phyloP scores from a whole-genome alignment of 768 basidiomycete species.

The Erythrobasidium yunnanense region DNA sequence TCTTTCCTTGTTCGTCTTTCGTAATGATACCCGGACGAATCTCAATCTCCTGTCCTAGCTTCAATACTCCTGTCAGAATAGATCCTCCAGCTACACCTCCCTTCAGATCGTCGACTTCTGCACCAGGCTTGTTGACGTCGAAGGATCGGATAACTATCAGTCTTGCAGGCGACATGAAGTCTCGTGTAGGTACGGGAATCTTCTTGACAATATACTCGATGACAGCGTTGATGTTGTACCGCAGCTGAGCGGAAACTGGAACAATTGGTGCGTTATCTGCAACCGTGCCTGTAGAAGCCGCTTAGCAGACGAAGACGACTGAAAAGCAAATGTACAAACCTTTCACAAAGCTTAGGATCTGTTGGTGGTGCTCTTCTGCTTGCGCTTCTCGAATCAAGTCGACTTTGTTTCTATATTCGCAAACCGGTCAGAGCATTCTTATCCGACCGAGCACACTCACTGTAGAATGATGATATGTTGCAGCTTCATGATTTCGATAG shows the following conservation, averaged over 20 bases:
- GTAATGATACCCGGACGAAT: conserved; percentile 95
- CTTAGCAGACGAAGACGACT: conserved; percentile 29
- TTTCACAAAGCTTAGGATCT: conserved; percentile 89
- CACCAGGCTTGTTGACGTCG: conserved; percentile 98
- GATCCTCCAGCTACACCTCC: conserved; percentile 97
- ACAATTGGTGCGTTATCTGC: conserved; percentile 96
- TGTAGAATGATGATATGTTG: conserved; percentile 95
- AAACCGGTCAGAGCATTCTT: background rate
- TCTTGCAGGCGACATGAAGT: conserved; percentile 80
- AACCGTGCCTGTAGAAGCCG: conserved; percentile 56
- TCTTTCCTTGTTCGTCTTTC: conserved; percentile 79
- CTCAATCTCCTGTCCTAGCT: conserved; percentile 84
- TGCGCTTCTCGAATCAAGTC: conserved; percentile 92
- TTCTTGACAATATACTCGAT: conserved; percentile 97
- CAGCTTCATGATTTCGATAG: conserved; percentile 98
- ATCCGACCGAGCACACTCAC: conserved; percentile 13
- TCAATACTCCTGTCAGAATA: conserved; percentile 81
- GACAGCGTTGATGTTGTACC: conserved; percentile 98
- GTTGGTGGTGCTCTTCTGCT: conserved; percentile 90
- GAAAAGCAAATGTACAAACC: conserved; percentile 48
- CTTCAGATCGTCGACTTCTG: conserved; percentile 91
- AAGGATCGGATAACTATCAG: conserved; percentile 98
- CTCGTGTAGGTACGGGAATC: conserved; percentile 85
- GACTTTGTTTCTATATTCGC: conserved; percentile 62
- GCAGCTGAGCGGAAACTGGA: conserved; percentile 94